A percentile compares a stretch with the other conserved stretches of the same genome.
Evolutionary conservation across 192 early-diverging fungal species (phyloP).

Genomic region (Piromyces sp.): DNA sequence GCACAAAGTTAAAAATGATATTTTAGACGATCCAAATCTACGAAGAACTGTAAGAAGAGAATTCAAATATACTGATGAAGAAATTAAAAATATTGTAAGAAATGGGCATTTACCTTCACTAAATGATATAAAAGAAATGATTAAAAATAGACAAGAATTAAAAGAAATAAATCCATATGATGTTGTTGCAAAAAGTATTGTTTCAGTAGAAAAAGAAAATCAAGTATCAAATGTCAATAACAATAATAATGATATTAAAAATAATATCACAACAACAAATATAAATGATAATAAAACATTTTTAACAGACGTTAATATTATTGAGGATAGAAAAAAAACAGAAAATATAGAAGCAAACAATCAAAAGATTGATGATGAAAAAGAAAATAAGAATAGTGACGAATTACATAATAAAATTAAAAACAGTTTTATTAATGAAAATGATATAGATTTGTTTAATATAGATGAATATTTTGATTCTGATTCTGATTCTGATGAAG

Average conservation of each 20-base stretch:
- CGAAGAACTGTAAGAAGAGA: slow-evolving; percentile 9
- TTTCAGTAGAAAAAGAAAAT: slow-evolving; percentile 1
- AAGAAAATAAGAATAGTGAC: neutral
- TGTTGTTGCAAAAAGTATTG: slow-evolving; percentile 4
- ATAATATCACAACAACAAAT: slow-evolving; percentile 1
- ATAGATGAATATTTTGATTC: neutral
- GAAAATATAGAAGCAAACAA: neutral
- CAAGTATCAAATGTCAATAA: neutral
- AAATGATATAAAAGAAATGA: slow-evolving; percentile 15
- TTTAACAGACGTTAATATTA: slow-evolving; percentile 36
- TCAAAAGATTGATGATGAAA: slow-evolving; percentile 1
- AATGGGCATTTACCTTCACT: slow-evolving; percentile 5
- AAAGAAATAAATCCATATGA: slow-evolving; percentile 15
- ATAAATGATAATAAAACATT: slow-evolving; percentile 22
- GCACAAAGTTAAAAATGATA: slow-evolving; percentile 6
- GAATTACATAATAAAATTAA: neutral
- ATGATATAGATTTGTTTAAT: neutral
- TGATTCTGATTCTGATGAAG: neutral
- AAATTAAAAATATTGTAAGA: slow-evolving; percentile 20
- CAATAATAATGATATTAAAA: neutral
- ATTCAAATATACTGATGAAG: slow-evolving; percentile 25
- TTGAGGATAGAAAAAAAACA: neutral
- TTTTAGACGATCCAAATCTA: neutral
- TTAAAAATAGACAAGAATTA: slow-evolving; percentile 11
- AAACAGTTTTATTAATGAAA: neutral